Base-by-base conservation (phyloP, 1,284 basidiomycete species). In the Termitomyces sp. region DNA sequence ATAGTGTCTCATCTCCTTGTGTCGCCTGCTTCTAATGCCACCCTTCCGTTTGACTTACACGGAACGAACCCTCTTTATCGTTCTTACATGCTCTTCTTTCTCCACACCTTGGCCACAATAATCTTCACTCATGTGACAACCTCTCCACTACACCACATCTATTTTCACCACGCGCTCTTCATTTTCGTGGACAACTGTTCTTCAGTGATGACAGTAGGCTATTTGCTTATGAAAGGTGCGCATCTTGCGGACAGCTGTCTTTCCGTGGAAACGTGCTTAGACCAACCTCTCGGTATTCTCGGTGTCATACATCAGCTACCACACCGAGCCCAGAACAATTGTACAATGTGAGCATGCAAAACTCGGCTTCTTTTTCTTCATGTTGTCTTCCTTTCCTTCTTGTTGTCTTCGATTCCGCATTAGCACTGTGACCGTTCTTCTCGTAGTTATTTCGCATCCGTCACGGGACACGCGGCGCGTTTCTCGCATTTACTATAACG, bases 171-270 rank as follows among this genome's bases (percentile, higher is more conserved):
- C 47, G 35, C 28, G 34, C 24, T 49, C 39, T 30, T 53, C 35
- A 31, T 48, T 40, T 44, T 43, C 40, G 38, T 48, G 47, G 34
- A 45, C 42, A 3, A 49, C 30, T 24, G 21, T 45, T 34, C 16
- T 26, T 18, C 53, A 87, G 84, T 87, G 53, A 76, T 82, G 65
- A 76, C 78, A 18, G 57, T 78, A 52, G 86, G 85, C 30, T 88
- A 84, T 65, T 57, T 71, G 35, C 65, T 83, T 53, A 86, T 88
- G 86, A 79, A 74, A 68, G 74, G 85, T 86, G 60, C 66, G 80
- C 67, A 47, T 46, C 59, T 53, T 50, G 47, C 64, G 62, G 21
- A 35, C n/a, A 39, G 14, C 13, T 7, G n/a, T 28, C 40, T 13
- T 16, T 33, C 41, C 35, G 16, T 49, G 44, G 33, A 39, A 45